Base-by-base conservation (phyloP, 306 rosid species). In the Luffa acutangula region DNA sequence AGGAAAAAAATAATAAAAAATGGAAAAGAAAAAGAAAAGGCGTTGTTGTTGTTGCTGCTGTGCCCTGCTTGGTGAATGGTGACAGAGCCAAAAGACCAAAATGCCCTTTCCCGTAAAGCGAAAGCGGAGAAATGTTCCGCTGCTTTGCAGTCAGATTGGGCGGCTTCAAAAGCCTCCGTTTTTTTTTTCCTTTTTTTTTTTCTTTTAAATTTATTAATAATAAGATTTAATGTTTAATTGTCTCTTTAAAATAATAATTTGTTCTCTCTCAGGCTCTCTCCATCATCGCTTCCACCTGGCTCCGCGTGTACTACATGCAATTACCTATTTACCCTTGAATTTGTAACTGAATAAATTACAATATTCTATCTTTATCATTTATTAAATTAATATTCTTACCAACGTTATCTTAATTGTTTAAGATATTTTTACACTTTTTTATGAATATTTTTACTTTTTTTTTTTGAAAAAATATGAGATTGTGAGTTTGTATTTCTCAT, bases 231-330 rank as follows among this genome's bases (percentile, higher is more conserved):
- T 65, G 14, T 65, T 34, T 67, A 70, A 43, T 20, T 71, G 8
- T 71, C 4, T 20, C n/a, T 64, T n/a, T 71, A 45, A 72, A 72
- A 48, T 72, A 72, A 46, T 69, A 70, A 1, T 20, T 70, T 2
- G 42, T 3, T 67, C 17, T 67, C 67, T 15, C 41, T 63, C 70
- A 39, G 42, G 42, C 59, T 37, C 49, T 65, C 39, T 45, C 18
- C 77, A 25, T 72, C 56, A 71, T 71, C 76, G 34, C 76, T 3
- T 73, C 77, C 59, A 70, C 76, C 59, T 72, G 76, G 56, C 56
- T 70, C 76, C 56, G 56, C 56, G 39, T 70, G 56, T 45, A 70
- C n/a, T 2, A 5, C 5, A 0, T 0, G 0, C 0, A 70, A 46
- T 25, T 71, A 71, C 77, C 12, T 5, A 21, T 25, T 31, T 71